Conservation (phyloP, 495 filamentous ascomycete species). For the Gamarada debralockiae region DNA sequence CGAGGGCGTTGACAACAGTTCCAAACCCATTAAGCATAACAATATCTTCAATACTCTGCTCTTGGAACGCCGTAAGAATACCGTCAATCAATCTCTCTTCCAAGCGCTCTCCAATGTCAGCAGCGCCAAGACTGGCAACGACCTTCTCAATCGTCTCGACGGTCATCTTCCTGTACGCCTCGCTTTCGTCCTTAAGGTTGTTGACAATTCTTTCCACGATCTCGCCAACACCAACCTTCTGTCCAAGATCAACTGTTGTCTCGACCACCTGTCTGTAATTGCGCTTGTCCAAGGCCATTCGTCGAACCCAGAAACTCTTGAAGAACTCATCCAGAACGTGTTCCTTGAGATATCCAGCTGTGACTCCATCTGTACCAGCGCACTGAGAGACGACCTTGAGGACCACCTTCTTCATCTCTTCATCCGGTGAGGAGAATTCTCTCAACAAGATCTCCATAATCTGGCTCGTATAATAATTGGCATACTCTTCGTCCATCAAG, state of each 20-base stretch:
- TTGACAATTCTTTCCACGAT: constrained; percentile 89
- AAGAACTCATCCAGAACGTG: constrained; percentile 95
- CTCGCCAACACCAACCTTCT: constrained; percentile 94
- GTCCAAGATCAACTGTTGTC: constrained; percentile 94
- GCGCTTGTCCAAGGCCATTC: constrained; percentile 94
- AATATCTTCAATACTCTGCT: constrained; percentile 95
- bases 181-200: constrained; percentile 97
- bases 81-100: constrained; percentile 95
- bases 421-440: constrained; percentile 94
- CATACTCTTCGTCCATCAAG: constrained; percentile 98
- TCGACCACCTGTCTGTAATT: constrained; percentile 98
- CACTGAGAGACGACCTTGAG: constrained; percentile 98
- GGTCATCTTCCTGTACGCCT: constrained; percentile 98
- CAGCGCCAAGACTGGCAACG: constrained; percentile 85
- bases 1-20: constrained; percentile 93
- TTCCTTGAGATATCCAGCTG: constrained; percentile 90
- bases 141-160: constrained; percentile 97
- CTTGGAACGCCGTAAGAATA: constrained; percentile 96
- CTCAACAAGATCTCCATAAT: constrained; percentile 98
- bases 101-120: constrained; percentile 86
- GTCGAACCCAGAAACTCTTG: constrained; percentile 96
- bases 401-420: constrained; percentile 99
- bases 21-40: constrained; percentile 98
- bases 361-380: constrained; percentile 90
- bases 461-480: constrained; percentile 97